Base-by-base conservation (phyloP, 1,284 basidiomycete genomes). In the Ustilago curta region DNA sequence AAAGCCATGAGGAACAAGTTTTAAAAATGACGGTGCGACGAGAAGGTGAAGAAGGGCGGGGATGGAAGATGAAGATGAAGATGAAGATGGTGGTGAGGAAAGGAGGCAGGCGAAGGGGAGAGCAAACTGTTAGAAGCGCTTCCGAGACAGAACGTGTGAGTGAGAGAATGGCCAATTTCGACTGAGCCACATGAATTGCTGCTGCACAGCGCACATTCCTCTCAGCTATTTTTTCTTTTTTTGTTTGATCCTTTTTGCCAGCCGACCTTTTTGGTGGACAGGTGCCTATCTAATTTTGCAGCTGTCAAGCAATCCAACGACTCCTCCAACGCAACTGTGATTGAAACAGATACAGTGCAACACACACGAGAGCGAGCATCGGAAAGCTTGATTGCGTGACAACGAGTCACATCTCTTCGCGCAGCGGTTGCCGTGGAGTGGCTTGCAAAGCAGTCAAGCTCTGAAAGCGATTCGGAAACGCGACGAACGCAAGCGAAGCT, bases 401-500 rank as follows among this genome's bases (percentile, higher is more conserved):
- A 37, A 37, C 35, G 35, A 37, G 35, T 37, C 35, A 37, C 35
- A 37, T 37, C 14, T 37, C 2, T 16, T 16, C 35, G 4, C 35
- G 4, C 12, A 37, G 35, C 14, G 14, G 35, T 31, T n/a, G 37
- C 25, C 35, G 50, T 52, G 37, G 37, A 43, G 14, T 37, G 35
- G 35, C 35, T 37, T 37, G 12, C 35, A 37, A 14, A 37, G 35
- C 35, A 14, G 6, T 14, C 32, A 19, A 31, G 31, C 11, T n/a
- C n/a, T n/a, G 6, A 19, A 23, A 18, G 18, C 40, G 14, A 29
- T 14, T 56, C 54, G 35, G 54, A 45, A 56, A 21, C 54, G 25
- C 23, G 43, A 21, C 54, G 43, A 56, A 56, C 44, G 6, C 43
- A 56, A 40, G 27, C 55, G 55, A 57, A 57, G 35, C 43, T 16